phyloP scores from a whole-genome alignment of 805 yeast genomes.

The Ogataea zsoltii region DNA sequence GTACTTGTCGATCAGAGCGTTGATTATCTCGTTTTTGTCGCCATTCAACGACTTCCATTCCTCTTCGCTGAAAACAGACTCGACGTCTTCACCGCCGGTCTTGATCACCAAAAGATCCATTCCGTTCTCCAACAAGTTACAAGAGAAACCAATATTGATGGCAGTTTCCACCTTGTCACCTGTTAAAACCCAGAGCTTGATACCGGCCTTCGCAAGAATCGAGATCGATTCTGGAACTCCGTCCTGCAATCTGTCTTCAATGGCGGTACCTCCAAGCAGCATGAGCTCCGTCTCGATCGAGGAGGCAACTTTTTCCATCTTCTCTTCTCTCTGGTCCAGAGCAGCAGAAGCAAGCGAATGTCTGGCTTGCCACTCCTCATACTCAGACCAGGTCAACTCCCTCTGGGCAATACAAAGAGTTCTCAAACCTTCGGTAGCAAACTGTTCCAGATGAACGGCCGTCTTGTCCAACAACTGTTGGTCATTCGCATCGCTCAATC shows the following conservation, averaged over 20 bases:
- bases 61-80: slow-evolving; percentile 39
- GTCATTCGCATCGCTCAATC: slow-evolving; percentile 52
- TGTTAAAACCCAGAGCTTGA: slow-evolving; percentile 82
- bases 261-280: slow-evolving; percentile 81
- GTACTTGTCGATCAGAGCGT: slow-evolving; percentile 50
- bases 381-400: slow-evolving; percentile 62
- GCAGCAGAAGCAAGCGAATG: slow-evolving; percentile 70
- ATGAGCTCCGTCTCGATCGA: slow-evolving; percentile 65
- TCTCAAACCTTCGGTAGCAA: slow-evolving; percentile 81
- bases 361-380: slow-evolving; percentile 59
- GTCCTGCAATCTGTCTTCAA: slow-evolving; percentile 81
- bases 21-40: slow-evolving; percentile 39
- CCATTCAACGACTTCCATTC: slow-evolving; percentile 24
- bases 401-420: slow-evolving; percentile 78
- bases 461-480: slow-evolving; percentile 53
- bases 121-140: slow-evolving; percentile 72
- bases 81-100: slow-evolving; percentile 57
- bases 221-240: slow-evolving; percentile 85
- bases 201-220: slow-evolving; percentile 70
- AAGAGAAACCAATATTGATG: slow-evolving; percentile 82
- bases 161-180: slow-evolving; percentile 93
- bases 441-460: slow-evolving; percentile 73
- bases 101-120: slow-evolving; percentile 73
- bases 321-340: slow-evolving; percentile 59
- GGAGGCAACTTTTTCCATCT: slow-evolving; percentile 74